A percentile compares a stretch with the other conserved stretches of the same genome.
These are phyloP conservation scores for Saccharomyces jurei DNA, from an alignment of 805 yeast genomes.

Conservation along the genomic window DNA sequence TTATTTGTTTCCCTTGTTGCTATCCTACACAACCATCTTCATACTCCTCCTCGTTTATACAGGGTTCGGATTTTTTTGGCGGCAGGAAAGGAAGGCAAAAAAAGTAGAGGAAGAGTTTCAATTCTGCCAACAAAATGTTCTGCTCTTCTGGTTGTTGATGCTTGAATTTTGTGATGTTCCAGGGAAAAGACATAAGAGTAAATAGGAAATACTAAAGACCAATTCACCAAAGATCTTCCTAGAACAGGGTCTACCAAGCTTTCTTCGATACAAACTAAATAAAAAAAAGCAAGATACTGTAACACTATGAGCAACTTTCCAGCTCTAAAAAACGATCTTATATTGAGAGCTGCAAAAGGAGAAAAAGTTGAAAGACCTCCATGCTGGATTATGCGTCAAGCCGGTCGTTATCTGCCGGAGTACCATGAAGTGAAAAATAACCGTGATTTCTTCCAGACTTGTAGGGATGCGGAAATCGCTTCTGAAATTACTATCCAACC, in stretches of 20 bases:
- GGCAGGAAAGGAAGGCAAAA: not conserved
- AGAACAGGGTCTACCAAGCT: not conserved
- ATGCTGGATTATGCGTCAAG: conserved; percentile 96
- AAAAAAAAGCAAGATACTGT: not conserved
- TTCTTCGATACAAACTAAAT: not conserved
- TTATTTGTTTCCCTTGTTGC: not conserved
- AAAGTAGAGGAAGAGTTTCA: not conserved
- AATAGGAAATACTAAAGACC: not conserved
- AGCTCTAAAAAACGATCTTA: conserved; percentile 77
- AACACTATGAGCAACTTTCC: conserved; percentile 42
- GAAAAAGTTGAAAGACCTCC: conserved; percentile 95
- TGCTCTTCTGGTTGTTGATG: not conserved
- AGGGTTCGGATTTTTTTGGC: not conserved
- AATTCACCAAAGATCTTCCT: not conserved
- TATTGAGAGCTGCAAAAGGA: conserved; percentile 84
- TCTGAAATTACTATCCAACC: conserved; percentile 94
- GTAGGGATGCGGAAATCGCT: conserved; percentile 90
- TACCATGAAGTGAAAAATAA: conserved; percentile 82
- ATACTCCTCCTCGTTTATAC: not conserved
- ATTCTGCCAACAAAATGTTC: not conserved
- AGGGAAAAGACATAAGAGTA: not conserved
- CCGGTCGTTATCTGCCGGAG: conserved; percentile 88
- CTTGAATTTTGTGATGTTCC: not conserved
- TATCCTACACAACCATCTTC: not conserved
- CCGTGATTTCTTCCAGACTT: conserved; percentile 89